Evolutionary conservation across 768 basidiomycete species (phyloP), one percentile per base, ranked within the genome.

Genomic region (Lactarius akahatsu): DNA sequence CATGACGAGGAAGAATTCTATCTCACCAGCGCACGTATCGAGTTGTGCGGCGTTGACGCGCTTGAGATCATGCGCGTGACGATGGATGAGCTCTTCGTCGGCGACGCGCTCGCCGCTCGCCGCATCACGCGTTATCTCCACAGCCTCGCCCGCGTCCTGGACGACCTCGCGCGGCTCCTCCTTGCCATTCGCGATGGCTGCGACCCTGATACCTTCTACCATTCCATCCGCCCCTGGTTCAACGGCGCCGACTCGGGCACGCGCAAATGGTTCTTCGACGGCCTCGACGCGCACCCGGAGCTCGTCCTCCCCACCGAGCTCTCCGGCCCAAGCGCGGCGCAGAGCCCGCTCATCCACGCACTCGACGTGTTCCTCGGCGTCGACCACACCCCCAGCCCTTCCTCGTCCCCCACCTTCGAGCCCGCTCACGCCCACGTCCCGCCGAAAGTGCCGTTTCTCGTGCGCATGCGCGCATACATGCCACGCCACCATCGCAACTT

Each of bases 41-140:
- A 98, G 75, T 82, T 96, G 20, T 83, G 85, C 30, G 95, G 94
- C 15, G 92, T 91, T 1, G 85, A 88, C 59, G 92, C 90, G 0
- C 85, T 98, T n/a, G 82, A 87, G 45, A 79, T 95, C 61, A 96
- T 97, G 91, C 85, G 90, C 2, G 78, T 82, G 3, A 90, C 86
- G 1, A 88, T 96, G 83, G 93, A 96, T 78, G 95, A 96, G 75
- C 81, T 88, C 34, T 96, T 94, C 80, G 85, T 96, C 55, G 80
- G 80, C 32, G 86, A 87, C 73, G 69, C 74, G 13, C 76, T 82
- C 32, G 80, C 86, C 20, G 64, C 82, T 11, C 73, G 74, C 11
- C 79, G 85, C 23, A 81, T 87, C 73, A 79, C 83, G 7, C 72
- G 76, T 11, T 94, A 90, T 76, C 84, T 98, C 40, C 73, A 73